phyloP scores from a whole-genome alignment of 2,329 filamentous ascomycete genomes.

The Aspergillus novoparasiticus region DNA sequence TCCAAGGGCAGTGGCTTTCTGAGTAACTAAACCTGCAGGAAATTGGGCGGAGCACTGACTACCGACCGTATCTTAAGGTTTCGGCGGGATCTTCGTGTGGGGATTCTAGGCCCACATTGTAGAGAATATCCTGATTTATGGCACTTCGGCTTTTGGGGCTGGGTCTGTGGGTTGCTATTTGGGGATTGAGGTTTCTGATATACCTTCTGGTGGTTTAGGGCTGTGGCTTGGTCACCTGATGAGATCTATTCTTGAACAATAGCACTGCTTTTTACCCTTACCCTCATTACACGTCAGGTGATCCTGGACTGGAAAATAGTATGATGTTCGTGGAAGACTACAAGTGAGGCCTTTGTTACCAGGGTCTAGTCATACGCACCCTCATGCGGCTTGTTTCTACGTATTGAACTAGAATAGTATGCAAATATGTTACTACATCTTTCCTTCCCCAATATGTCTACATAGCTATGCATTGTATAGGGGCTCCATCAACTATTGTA shows the following conservation, averaged over 20 bases:
- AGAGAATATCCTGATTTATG: background rate
- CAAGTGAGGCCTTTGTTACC: background rate
- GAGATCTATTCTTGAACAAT: background rate
- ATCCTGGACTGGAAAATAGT: background rate
- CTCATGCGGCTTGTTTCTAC: accelerated
- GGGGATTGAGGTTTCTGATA: background rate
- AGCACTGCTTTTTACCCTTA: background rate
- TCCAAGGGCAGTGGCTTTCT: too few relatives aligned
- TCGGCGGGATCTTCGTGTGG: background rate
- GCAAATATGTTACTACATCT: background rate
- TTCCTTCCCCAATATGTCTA: background rate
- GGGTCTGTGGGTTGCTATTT: background rate
- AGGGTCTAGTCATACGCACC: accelerated
- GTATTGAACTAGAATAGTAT: background rate
- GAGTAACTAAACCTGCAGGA: background rate
- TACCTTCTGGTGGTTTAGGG: background rate
- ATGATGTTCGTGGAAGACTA: background rate
- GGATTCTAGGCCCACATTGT: background rate
- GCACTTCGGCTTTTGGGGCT: background rate
- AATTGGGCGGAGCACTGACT: background rate
- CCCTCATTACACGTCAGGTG: background rate
- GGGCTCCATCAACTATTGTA: background rate
- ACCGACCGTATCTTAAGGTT: background rate
- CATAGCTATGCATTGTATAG: background rate
- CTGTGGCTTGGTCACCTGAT: background rate